Evolutionary conservation across 257 asterid genomes (phyloP).

Genomic region (Eucommia ulmoides): DNA sequence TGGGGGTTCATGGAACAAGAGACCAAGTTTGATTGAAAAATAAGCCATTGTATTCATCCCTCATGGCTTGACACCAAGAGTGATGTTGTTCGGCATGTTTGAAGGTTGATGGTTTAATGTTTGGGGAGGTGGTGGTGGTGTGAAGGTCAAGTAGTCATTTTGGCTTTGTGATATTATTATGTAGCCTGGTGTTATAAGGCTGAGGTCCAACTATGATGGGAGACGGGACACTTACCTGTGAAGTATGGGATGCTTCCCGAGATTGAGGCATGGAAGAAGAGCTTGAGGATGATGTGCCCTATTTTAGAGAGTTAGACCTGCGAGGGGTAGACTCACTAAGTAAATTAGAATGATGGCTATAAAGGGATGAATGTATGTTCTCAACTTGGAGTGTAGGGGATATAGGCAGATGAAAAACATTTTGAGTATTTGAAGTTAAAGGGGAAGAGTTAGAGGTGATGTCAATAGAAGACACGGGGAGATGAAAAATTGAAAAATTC

Average conservation of each 20-base stretch:
- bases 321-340: background rate
- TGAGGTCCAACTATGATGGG: too few species aligned
- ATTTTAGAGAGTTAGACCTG: background rate
- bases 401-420: background rate
- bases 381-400: background rate
- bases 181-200: too few species aligned
- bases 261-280: background rate
- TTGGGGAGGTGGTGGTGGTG: background rate
- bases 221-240: background rate
- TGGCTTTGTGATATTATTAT: too few species aligned
- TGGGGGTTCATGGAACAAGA: background rate
- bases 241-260: too few species aligned
- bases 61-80: background rate
- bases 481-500: too few species aligned
- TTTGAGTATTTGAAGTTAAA: background rate
- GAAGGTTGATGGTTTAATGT: background rate
- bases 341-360: background rate
- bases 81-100: background rate
- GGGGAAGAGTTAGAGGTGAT: background rate
- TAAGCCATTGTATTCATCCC: background rate
- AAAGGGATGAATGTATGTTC: background rate
- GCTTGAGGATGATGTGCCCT: background rate
- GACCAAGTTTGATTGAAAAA: background rate
- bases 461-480: too few species aligned
- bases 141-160: too few species aligned